Conservation (phyloP, 352 stramenopile genomes). For the Phytophthora ohioensis region DNA sequence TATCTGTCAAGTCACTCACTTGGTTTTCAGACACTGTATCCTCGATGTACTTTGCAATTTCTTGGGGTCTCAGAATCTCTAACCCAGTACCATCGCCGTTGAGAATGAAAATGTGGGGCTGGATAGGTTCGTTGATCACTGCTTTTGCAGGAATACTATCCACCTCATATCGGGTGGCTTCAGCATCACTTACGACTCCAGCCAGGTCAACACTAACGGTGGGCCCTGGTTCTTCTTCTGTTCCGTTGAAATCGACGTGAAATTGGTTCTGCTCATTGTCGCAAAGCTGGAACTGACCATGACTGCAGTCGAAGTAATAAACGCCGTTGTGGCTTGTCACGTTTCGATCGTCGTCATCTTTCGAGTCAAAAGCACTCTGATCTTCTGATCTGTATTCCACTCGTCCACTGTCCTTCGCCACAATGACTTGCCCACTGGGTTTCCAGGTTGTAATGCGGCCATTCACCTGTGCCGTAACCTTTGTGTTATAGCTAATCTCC, state of each 20-base stretch:
- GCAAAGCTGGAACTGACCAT: constrained; percentile 61
- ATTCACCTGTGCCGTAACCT: constrained; percentile 80
- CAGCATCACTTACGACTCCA: constrained; percentile 60
- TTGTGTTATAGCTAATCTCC: constrained; percentile 79
- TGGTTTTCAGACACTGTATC: constrained; percentile 13
- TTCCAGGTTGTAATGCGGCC: constrained; percentile 64
- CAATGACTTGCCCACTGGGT: constrained; percentile 49
- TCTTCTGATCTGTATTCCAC: constrained; percentile 57
- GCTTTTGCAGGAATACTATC: constrained; percentile 59
- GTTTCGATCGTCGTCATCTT: constrained; percentile 70
- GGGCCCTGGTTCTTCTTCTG: constrained; percentile 37
- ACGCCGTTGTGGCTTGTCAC: constrained; percentile 66
- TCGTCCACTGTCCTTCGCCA: constrained; percentile 77
- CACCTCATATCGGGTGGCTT: constrained; percentile 62
- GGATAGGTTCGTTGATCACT: constrained; percentile 81
- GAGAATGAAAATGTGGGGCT: constrained; percentile 76
- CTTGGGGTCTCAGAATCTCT: constrained; percentile 65
- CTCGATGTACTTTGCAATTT: constrained; percentile 47
- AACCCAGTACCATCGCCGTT: constrained; percentile 75
- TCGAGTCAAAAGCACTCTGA: constrained; percentile 3
- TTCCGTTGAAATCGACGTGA: constrained; percentile 44
- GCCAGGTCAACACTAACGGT: constrained; percentile 61
- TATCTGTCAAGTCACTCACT: constrained; percentile 3
- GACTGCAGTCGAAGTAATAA: constrained; percentile 79
- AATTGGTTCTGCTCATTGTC: constrained; percentile 84